phyloP scores from a whole-genome alignment of 2,329 filamentous ascomycete species.

The Metarhizium guizhouense region DNA sequence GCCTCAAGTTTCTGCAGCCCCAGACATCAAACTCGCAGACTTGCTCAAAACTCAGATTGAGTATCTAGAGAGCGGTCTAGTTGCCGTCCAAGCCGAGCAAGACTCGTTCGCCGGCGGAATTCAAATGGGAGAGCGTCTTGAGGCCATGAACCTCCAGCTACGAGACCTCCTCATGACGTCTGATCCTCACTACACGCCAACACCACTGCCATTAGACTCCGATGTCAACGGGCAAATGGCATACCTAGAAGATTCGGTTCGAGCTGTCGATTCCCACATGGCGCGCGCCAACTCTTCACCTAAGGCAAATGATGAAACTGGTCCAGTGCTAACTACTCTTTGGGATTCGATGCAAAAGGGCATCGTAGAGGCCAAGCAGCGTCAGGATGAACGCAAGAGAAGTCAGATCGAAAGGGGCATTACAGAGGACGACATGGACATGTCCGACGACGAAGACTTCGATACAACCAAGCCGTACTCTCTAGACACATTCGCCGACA shows the following conservation, averaged over 20 bases:
- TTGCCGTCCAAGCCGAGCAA: conserved; percentile 50
- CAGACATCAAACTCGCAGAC: conserved; percentile 32
- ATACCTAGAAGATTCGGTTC: conserved; percentile 56
- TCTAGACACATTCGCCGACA: conserved; percentile 65
- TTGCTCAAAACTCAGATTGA: conserved; percentile 51
- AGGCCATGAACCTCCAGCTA: conserved; percentile 55
- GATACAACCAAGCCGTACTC: conserved; percentile 56
- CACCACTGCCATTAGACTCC: conserved; percentile 47
- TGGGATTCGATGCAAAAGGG: conserved; percentile 47
- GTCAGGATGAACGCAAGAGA: conserved; percentile 43
- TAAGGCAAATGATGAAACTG: conserved; percentile 41
- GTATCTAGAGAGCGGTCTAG: conserved; percentile 60
- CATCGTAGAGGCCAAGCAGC: conserved; percentile 45
- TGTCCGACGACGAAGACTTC: conserved; percentile 53
- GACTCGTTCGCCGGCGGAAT: conserved; percentile 23
- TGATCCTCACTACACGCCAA: conserved; percentile 41
- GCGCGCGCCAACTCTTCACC: conserved; percentile 22
- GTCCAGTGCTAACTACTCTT: conserved; percentile 41
- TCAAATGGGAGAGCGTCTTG: conserved; percentile 44
- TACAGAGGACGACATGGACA: conserved; percentile 45
- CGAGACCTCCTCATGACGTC: conserved; percentile 45
- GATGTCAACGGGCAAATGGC: conserved; percentile 58
- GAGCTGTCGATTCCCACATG: conserved; percentile 37
- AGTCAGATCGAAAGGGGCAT: conserved; percentile 47
- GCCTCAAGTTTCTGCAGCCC: conserved; percentile 21